Conservation (phyloP, 768 basidiomycete genomes). For the Xanthoconium stramineum region DNA sequence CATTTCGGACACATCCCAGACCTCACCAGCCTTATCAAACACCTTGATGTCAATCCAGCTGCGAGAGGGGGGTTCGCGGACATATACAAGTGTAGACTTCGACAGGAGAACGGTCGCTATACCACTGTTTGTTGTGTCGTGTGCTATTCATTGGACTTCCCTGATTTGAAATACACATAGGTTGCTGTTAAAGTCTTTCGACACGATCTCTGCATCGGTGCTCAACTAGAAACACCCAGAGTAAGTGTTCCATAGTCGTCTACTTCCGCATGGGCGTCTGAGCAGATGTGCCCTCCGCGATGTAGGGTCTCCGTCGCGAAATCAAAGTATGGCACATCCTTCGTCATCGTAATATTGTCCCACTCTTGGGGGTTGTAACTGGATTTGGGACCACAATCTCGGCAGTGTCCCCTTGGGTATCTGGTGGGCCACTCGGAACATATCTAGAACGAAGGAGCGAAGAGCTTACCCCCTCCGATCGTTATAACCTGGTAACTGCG, state of each 20-base stretch:
- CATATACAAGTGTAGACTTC: not conserved
- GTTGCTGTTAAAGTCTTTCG: slow-evolving; percentile 1
- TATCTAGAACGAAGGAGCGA: not conserved
- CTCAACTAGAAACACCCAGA: not conserved
- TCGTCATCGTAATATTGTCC: slow-evolving; percentile 2
- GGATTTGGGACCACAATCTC: not conserved
- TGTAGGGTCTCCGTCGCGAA: not conserved
- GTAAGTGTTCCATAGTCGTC: not conserved
- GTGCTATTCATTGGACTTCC: not conserved
- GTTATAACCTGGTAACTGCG: not conserved
- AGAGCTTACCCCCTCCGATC: not conserved
- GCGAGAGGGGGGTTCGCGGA: not conserved
- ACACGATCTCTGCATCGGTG: not conserved
- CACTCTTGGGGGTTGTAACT: not conserved
- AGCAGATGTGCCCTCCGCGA: not conserved
- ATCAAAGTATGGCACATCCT: slow-evolving; percentile 3
- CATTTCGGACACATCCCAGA: not conserved
- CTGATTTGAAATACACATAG: not conserved
- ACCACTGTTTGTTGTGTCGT: not conserved
- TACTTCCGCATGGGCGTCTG: not conserved
- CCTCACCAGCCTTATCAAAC: not conserved
- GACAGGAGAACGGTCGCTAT: not conserved
- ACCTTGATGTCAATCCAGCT: not conserved
- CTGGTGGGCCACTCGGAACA: not conserved
- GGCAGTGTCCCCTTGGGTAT: not conserved